phyloP scores from a whole-genome alignment of 2,329 filamentous ascomycete species.

The Curvularia sp. region DNA sequence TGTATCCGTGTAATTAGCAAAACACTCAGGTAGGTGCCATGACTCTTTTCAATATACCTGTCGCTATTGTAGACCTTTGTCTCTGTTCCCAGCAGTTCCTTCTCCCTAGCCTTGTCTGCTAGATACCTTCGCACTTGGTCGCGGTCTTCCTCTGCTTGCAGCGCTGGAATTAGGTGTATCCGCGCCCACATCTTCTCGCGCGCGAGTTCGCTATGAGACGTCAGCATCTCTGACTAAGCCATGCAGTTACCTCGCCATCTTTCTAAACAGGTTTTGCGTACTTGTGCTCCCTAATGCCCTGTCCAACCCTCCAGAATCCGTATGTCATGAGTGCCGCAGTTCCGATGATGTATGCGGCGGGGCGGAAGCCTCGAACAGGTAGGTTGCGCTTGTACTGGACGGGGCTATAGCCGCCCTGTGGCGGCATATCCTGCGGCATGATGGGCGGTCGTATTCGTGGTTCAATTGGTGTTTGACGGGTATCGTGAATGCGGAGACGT shows the following conservation, averaged over 20 bases:
- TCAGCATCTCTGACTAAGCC: slow-evolving; percentile 23
- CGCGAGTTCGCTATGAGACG: slow-evolving; percentile 76
- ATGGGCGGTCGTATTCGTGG: slow-evolving; percentile 48
- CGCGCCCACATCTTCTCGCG: slow-evolving; percentile 99
- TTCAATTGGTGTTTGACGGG: slow-evolving; percentile 38
- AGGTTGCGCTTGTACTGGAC: slow-evolving; percentile 99
- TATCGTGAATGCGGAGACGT: slow-evolving; percentile 36
- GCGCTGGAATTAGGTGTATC: slow-evolving; percentile 89
- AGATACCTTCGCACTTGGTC: slow-evolving; percentile 88
- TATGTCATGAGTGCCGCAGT: slow-evolving; percentile 82
- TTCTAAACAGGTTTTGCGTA: slow-evolving; percentile 57
- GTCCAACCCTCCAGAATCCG: slow-evolving; percentile 85
- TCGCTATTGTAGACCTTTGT: slow-evolving; percentile 87
- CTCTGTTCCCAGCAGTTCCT: slow-evolving; percentile 84
- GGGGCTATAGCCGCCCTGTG: slow-evolving; percentile 89
- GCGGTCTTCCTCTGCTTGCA: slow-evolving; percentile 96
- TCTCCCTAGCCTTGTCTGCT: slow-evolving; percentile 88
- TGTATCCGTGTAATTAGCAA: slow-evolving; percentile 25
- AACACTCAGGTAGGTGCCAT: neutral
- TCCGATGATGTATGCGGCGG: slow-evolving; percentile 76
- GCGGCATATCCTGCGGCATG: slow-evolving; percentile 99
- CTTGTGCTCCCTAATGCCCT: slow-evolving; percentile 90
- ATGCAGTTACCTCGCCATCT: neutral
- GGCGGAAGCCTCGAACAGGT: slow-evolving; percentile 87
- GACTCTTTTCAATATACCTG: slow-evolving; percentile 64